A percentile compares a stretch with the other conserved stretches of the same genome.
These are phyloP conservation scores for Mangifera indica DNA, from an alignment of 345 rosid species.

Conservation along the genomic window DNA sequence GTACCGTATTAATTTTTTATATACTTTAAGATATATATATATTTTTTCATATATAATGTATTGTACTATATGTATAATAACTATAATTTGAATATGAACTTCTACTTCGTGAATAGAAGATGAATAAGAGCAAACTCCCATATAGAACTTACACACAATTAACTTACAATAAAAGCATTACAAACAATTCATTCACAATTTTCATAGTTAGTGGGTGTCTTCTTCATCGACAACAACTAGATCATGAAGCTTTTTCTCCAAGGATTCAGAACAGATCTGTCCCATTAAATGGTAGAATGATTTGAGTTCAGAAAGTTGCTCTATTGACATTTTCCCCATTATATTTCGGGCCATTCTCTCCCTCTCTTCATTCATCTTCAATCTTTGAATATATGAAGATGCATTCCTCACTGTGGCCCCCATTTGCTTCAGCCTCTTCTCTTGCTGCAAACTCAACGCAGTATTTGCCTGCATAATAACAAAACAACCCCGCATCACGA, in stretches of 20 bases:
- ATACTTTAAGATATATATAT: too few relatives aligned
- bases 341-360: constrained; percentile 38
- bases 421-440: constrained; percentile 64
- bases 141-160: too few relatives aligned
- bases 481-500: too few relatives aligned
- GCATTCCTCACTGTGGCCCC: constrained; percentile 73
- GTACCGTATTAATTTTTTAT: too few relatives aligned
- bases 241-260: constrained; percentile 41
- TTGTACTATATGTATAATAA: too few relatives aligned
- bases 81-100: too few relatives aligned
- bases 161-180: too few relatives aligned
- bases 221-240: background rate
- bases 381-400: constrained; percentile 31
- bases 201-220: background rate
- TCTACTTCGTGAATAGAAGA: too few relatives aligned
- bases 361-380: constrained; percentile 47
- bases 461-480: constrained; percentile 36
- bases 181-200: too few relatives aligned
- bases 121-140: too few relatives aligned
- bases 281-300: constrained; percentile 57
- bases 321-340: constrained; percentile 46
- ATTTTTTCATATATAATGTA: too few relatives aligned
- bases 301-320: constrained; percentile 43
- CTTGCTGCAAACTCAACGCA: constrained; percentile 52
- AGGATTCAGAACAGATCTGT: constrained; percentile 47